Evolutionary conservation across 2,329 filamentous ascomycete species (phyloP), one percentile per base, ranked within the genome.

Genomic region (Alternaria viburni): DNA sequence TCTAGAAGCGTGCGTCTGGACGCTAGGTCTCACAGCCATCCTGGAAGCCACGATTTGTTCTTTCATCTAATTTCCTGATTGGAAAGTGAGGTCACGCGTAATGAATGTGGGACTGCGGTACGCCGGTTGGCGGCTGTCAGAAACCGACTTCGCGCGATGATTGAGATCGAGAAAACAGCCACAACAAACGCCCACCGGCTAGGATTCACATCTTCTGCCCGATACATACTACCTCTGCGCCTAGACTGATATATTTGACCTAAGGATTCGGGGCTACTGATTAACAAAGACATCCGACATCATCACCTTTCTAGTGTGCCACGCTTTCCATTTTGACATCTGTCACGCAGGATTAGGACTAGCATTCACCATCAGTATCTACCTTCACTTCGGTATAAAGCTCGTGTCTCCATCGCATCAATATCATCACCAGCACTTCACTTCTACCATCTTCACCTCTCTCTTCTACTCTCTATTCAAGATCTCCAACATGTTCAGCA

Each of bases 401-500:
- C 17, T 36, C 41, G 6, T 46, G 9, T 28, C 25, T 45, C 11
- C 12, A 55, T 13, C 41, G 5, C 32, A 46, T 30, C 25, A 6
- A 23, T 23, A 3, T 30, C 25, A 23, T n/a, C 36, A 54, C 30
- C 57, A 59, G 19, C 6, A 49, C 15, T 8, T 23, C 21, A 50
- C n/a, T 49, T 49, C 28, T 23, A 28, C n/a, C 21, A 58, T n/a
- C 21, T 28, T n/a, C 55, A 12, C 46, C 25, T 30, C 36, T 17
- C 36, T 41, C 36, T 17, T 17, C n/a, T 41, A 17, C 36, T 41
- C 36, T 41, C 9, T 11, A 41, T 36, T 9, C 9, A 26, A 26
- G 5, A 41, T 21, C n/a, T 43, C 21, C 25, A 64, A 44, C 17
- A 74, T 74, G 71, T 51, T 62, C 54, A 41, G 36, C 36, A 28